These are phyloP conservation scores for Hanseniaspora vineae DNA, from an alignment of 805 yeast genomes.

Conservation along the genomic window DNA sequence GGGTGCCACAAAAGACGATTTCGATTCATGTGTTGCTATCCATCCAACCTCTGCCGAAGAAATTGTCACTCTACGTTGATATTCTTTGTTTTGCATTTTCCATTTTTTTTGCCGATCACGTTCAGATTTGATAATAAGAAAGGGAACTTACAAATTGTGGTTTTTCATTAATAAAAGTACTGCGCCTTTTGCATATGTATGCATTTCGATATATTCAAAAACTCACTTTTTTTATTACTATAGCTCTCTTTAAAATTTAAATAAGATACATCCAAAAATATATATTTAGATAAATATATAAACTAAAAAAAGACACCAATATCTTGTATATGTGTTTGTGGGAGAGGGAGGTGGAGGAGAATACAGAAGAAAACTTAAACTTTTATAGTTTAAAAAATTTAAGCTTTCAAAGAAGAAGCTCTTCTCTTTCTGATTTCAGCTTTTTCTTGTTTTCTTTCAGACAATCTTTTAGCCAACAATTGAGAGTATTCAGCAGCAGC, in stretches of 20 bases:
- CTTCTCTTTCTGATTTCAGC: constrained; percentile 99
- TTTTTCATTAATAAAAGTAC: too few species aligned
- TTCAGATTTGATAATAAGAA: too few species aligned
- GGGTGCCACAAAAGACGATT: constrained; percentile 98
- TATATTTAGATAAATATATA: too few species aligned
- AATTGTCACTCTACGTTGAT: constrained; percentile 53
- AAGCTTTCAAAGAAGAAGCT: constrained; percentile 96
- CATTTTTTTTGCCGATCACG: too few species aligned
- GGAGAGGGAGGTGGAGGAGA: constrained; percentile 2
- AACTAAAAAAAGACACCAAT: too few species aligned
- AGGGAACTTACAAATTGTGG: too few species aligned
- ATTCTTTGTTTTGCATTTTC: neutral
- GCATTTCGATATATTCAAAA: too few species aligned
- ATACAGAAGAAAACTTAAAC: constrained; percentile 3
- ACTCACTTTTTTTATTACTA: too few species aligned
- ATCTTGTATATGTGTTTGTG: too few species aligned
- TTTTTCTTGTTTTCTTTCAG: constrained; percentile 96
- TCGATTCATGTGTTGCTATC: constrained; percentile 92
- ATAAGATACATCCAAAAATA: too few species aligned
- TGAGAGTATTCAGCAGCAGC: constrained; percentile 99
- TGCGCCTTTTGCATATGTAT: too few species aligned
- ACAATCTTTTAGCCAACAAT: constrained; percentile 94
- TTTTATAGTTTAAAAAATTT: constrained; percentile 18
- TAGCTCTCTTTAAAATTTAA: too few species aligned
- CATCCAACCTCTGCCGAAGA: constrained; percentile 99